These are phyloP conservation scores for Speleostelium caveatum DNA, from an alignment of 78 protist genomes.

Conservation along the genomic window DNA sequence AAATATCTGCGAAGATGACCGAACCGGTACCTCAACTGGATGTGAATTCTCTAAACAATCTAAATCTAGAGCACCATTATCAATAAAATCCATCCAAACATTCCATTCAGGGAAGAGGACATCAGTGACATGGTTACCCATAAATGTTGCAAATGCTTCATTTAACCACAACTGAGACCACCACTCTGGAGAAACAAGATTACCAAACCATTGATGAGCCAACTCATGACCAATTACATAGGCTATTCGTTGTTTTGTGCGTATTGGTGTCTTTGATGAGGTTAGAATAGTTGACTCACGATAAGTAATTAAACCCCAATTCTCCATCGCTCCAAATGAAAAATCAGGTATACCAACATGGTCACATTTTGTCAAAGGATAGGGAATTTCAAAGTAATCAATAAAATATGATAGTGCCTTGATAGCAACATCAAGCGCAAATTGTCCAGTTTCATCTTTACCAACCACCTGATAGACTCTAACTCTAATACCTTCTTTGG, in stretches of 20 bases:
- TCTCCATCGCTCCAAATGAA: conserved; percentile 93
- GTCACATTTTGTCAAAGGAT: conserved; percentile 93
- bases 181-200: conserved; percentile 97
- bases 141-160: conserved; percentile 93
- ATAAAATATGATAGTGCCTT: conserved; percentile 61
- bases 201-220: conserved; percentile 96
- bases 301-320: conserved; percentile 93
- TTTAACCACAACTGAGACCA: conserved; percentile 97
- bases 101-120: conserved; percentile 93
- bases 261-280: background rate
- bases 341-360: conserved; percentile 91
- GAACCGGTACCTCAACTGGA: conserved; percentile 93
- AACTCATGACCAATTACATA: conserved; percentile 87
- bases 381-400: conserved; percentile 86
- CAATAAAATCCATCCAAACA: conserved; percentile 72
- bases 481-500: conserved; percentile 75
- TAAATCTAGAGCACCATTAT: conserved; percentile 79
- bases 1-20: conserved; percentile 79
- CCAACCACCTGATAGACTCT: conserved; percentile 91
- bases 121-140: conserved; percentile 83
- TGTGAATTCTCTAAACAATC: conserved; percentile 90
- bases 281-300: conserved; percentile 87
- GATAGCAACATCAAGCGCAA: conserved; percentile 90
- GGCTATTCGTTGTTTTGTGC: conserved; percentile 49
- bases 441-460: conserved; percentile 43